phyloP scores from a whole-genome alignment of 306 rosid species.

The apple (Malus domestica) region DNA sequence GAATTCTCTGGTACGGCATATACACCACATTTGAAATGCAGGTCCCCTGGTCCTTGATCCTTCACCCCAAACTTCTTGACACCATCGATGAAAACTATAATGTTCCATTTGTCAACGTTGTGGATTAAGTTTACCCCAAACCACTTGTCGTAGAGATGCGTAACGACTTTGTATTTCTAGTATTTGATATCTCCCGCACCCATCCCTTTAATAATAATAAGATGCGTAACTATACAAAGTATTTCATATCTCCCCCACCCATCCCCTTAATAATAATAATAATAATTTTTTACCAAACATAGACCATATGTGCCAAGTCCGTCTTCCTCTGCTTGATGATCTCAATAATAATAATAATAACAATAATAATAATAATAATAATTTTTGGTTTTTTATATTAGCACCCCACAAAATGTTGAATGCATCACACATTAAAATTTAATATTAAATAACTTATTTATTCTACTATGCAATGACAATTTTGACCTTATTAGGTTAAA shows the following conservation, averaged over 20 bases:
- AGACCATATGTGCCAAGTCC: too few relatives aligned
- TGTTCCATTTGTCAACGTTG: conserved; percentile 19
- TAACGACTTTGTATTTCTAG: conserved; percentile 7
- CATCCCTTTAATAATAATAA: not conserved
- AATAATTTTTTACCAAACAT: too few relatives aligned
- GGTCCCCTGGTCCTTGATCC: conserved; percentile 18
- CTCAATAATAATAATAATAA: too few relatives aligned
- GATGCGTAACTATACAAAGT: not conserved
- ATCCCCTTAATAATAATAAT: not conserved
- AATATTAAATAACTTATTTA: too few relatives aligned
- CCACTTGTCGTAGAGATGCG: conserved; percentile 23
- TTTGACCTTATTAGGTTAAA: too few relatives aligned
- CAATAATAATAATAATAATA: too few relatives aligned
- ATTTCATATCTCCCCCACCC: conserved; percentile 14
- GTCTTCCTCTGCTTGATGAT: too few relatives aligned
- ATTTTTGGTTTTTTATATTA: too few relatives aligned
- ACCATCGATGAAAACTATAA: conserved; percentile 20
- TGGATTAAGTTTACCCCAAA: conserved; percentile 27
- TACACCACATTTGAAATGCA: conserved; percentile 28
- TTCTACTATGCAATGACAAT: too few relatives aligned
- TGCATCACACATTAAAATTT: too few relatives aligned
- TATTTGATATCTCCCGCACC: conserved; percentile 8
- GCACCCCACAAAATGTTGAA: too few relatives aligned
- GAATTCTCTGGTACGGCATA: conserved; percentile 8
- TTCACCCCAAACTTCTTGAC: conserved; percentile 18